Conservation (phyloP, 2,329 filamentous ascomycete species). For the Colletotrichum tamarilloi region DNA sequence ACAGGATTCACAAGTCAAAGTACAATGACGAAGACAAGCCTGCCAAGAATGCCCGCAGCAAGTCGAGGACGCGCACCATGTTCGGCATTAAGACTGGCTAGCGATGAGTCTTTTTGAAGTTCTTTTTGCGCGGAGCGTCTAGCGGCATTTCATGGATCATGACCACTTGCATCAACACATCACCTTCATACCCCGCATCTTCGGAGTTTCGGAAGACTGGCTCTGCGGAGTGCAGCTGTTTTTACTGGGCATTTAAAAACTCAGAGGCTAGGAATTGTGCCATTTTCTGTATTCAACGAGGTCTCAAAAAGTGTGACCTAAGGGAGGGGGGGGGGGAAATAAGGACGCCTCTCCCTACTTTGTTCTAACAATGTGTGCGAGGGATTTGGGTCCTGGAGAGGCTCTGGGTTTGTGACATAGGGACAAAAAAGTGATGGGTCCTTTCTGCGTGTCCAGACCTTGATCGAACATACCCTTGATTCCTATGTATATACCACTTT, state of each 20-base stretch:
- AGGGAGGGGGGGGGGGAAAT: not conserved
- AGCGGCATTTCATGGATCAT: conserved; percentile 37
- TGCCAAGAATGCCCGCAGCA: conserved; percentile 72
- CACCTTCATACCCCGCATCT: conserved; percentile 36
- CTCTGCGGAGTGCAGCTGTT: conserved; percentile 31
- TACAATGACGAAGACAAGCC: conserved; percentile 75
- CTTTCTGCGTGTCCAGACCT: conserved; percentile 24
- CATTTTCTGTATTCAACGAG: conserved; percentile 32
- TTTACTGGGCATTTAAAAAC: conserved; percentile 31
- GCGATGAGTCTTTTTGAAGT: conserved; percentile 29
- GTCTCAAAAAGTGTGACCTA: not conserved
- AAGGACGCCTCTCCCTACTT: not conserved
- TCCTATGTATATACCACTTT: conserved; percentile 31
- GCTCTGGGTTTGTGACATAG: not conserved
- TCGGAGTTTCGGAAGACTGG: conserved; percentile 35
- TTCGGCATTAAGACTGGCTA: conserved; percentile 64
- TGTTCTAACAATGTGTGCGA: conserved; percentile 3
- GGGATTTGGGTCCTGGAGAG: not conserved
- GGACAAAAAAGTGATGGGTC: conserved; percentile 4
- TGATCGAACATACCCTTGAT: conserved; percentile 31
- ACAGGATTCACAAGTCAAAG: conserved; percentile 96
- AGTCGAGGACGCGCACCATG: conserved; percentile 79
- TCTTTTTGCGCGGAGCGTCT: conserved; percentile 29
- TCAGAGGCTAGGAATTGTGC: conserved; percentile 26
- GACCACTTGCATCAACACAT: conserved; percentile 37